A percentile compares a stretch with the other conserved stretches of the same genome.
phyloP scores from a whole-genome alignment of 164 flowering plant species.

The Chloranthus sessilifolius region DNA sequence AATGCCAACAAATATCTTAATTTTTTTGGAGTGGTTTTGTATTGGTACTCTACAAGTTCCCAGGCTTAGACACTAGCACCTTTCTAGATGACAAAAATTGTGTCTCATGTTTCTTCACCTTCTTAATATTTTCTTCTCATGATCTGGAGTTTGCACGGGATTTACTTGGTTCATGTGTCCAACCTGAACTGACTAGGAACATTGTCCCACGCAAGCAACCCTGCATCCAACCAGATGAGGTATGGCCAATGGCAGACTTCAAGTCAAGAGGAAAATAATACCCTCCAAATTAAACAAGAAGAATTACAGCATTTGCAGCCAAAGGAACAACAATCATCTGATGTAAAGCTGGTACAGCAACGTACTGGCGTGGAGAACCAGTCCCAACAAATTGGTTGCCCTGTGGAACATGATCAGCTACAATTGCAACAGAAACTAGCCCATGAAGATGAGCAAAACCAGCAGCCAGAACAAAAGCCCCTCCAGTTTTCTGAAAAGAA shows the following conservation, averaged over 20 bases:
- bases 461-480: conserved; percentile 22
- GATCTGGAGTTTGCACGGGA: too few relatives aligned
- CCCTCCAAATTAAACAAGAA: conserved; percentile 26
- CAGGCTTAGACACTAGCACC: too few relatives aligned
- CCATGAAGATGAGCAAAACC: conserved; percentile 24
- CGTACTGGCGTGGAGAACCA: conserved; percentile 36
- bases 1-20: too few relatives aligned
- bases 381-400: conserved; percentile 24
- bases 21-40: too few relatives aligned
- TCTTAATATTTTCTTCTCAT: too few relatives aligned
- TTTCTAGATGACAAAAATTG: too few relatives aligned
- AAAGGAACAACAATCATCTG: conserved; percentile 34
- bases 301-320: conserved; percentile 28
- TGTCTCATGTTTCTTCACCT: too few relatives aligned
- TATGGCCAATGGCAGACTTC: conserved; percentile 51
- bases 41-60: too few relatives aligned
- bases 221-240: conserved; percentile 34
- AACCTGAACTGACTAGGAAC: conserved; percentile 22
- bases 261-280: conserved; percentile 33
- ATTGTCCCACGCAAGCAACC: conserved; percentile 44
- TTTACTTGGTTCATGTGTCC: too few relatives aligned
- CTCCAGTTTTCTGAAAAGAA: conserved; percentile 34
- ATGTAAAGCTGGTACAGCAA: conserved; percentile 23
- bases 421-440: conserved; percentile 29
- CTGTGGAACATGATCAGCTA: conserved; percentile 26